Conservation (phyloP, 2,329 filamentous ascomycete species). For the Penicillium brevicompactum region DNA sequence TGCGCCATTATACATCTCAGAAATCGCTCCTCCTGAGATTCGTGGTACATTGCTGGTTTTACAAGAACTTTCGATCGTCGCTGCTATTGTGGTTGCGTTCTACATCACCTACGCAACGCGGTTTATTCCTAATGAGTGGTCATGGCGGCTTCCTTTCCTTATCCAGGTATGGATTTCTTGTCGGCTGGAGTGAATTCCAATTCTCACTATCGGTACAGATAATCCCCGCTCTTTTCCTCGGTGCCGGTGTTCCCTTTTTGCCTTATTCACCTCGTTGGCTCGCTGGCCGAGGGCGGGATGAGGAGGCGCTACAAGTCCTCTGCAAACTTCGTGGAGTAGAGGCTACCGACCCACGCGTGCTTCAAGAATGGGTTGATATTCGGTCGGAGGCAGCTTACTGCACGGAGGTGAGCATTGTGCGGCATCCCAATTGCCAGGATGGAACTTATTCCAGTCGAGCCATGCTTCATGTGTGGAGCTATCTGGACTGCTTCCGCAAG, state of each 20-base stretch:
- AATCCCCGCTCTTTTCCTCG: constrained; percentile 45
- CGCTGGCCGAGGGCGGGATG: constrained; percentile 39
- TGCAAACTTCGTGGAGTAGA: constrained; percentile 47
- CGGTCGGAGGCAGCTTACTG: constrained; percentile 50
- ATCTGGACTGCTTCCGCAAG: constrained; percentile 47
- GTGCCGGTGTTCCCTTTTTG: constrained; percentile 48
- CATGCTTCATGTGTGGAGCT: constrained; percentile 11
- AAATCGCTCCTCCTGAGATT: constrained; percentile 38
- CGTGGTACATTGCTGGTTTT: constrained; percentile 37
- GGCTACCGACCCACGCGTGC: constrained; percentile 45
- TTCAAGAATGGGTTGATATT: constrained; percentile 54
- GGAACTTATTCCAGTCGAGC: constrained; percentile 1
- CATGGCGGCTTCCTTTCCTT: constrained; percentile 22
- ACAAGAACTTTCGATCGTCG: constrained; percentile 50
- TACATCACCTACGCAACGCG: constrained; percentile 58
- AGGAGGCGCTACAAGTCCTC: constrained; percentile 44
- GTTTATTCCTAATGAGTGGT: constrained; percentile 44
- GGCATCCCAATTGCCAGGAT: constrained; percentile 5
- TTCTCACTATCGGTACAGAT: constrained; percentile 50
- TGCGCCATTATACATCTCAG: constrained; percentile 39
- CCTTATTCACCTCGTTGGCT: constrained; percentile 52
- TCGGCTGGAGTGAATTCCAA: constrained; percentile 10
- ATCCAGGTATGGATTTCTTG: not conserved
- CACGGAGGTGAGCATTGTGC: constrained; percentile 45
- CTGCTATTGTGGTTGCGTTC: constrained; percentile 53